Base-by-base conservation (phyloP, 371 early-diverging fungal species). In the Circinella umbellata region DNA sequence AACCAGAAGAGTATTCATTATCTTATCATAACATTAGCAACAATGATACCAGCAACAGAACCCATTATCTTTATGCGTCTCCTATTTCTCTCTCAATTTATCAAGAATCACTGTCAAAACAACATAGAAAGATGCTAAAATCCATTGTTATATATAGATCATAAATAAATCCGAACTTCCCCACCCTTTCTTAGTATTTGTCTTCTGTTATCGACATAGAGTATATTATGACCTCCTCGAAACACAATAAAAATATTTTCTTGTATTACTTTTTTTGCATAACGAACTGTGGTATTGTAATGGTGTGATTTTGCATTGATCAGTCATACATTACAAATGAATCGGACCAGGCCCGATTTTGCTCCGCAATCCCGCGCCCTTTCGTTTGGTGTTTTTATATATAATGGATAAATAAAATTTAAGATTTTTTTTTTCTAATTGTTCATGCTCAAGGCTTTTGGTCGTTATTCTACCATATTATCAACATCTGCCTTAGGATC, bases 371-470 rank as follows among this genome's bases (percentile, higher is more conserved):
- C 7, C 57, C 57, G 27, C 57, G 57, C 57, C 57, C 57, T n/a
- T 27, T 27, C 27, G 27, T 27, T 27, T 27, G 1, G 27, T 27
- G 2, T 53, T 18, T 6, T 18, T 18, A 8, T 42, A 42, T 42
- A 42, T 42, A 42, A 3, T 15, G 15, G 51, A 51, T 51, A 51
- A 51, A 42, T 42, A 42, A 11, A 9, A 11, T 42, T 11, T 3
- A 60, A n/a, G 17, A 60, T 60, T 42, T 42, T 42, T 42, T 42
- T 42, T 11, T 42, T 42, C 42, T 15, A 34, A 47, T 63, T 34
- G 20, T 59, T 34, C 17, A 67, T 67, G 68, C 61, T 39, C 39
- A 42, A 57, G 36, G 48, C 68, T 9, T 48, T 67, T 17, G 36
- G 15, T 36, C 68, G 60, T 20, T 17, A 51, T 27, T 54, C 66